These are phyloP conservation scores for Sungouiella thailandica DNA, from an alignment of 805 yeast species.

Conservation along the genomic window DNA sequence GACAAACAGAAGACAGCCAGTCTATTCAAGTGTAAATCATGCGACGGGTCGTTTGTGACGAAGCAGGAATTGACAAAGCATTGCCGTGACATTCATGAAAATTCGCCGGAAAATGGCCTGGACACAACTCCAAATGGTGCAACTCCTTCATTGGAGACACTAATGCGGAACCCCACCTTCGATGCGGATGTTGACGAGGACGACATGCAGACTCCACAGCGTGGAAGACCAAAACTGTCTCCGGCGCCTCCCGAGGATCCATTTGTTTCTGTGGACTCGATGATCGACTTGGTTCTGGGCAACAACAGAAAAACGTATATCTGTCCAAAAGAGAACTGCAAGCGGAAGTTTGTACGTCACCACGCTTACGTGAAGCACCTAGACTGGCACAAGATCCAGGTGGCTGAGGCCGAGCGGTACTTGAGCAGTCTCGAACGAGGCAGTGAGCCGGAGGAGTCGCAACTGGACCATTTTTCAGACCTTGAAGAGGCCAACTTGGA, in stretches of 20 bases:
- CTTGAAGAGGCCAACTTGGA: not conserved
- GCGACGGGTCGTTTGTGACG: slow-evolving; percentile 47
- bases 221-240: not conserved
- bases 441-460: slow-evolving; percentile 2
- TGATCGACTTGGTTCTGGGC: slow-evolving; percentile 7
- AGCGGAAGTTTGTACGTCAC: slow-evolving; percentile 6
- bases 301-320: slow-evolving; percentile 4
- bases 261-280: slow-evolving; percentile 5
- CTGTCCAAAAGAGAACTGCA: slow-evolving; percentile 11
- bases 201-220: not conserved
- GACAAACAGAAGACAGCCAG: slow-evolving; percentile 35
- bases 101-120: slow-evolving; percentile 17
- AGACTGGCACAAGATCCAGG: slow-evolving; percentile 19
- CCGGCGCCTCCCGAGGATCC: not conserved
- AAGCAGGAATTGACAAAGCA: slow-evolving; percentile 57
- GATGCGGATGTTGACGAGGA: slow-evolving; percentile 1
- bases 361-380: slow-evolving; percentile 13
- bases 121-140: not conserved
- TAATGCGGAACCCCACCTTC: slow-evolving; percentile 2
- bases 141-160: slow-evolving; percentile 6
- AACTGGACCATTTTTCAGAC: slow-evolving; percentile 7
- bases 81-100: slow-evolving; percentile 45
- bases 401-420: slow-evolving; percentile 25
- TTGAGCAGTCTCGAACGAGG: slow-evolving; percentile 19
- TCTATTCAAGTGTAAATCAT: slow-evolving; percentile 63